A percentile compares a stretch with the other conserved stretches of the same genome.
Evolutionary conservation across 495 filamentous ascomycete species (phyloP).

Genomic region (Neurospora discreta): DNA sequence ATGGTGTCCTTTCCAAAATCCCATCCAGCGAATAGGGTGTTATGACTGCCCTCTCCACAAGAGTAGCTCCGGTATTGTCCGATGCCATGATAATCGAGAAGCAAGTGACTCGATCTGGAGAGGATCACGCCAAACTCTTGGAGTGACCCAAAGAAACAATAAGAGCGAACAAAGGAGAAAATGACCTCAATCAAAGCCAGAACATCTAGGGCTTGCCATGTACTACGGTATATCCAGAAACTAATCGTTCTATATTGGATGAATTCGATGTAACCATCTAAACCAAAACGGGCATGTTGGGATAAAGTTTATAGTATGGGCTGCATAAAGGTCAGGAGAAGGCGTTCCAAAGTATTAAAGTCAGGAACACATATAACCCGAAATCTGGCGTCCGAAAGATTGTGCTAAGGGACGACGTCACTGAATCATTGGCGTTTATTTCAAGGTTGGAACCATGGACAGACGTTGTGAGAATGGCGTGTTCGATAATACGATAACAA

Average conservation of each 20-base stretch:
- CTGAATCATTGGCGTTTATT: too few species aligned
- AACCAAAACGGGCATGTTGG: not conserved
- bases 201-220: not conserved
- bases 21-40: not conserved
- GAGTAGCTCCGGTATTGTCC: not conserved
- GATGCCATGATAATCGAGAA: too few species aligned
- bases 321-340: not conserved
- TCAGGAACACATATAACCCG: not conserved
- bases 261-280: not conserved
- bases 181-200: not conserved
- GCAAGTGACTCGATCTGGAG: too few species aligned
- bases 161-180: not conserved
- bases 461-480: not conserved
- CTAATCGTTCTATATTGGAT: not conserved
- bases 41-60: not conserved
- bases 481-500: accelerated
- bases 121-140: too few species aligned
- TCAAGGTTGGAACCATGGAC: not conserved
- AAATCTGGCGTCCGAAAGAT: not conserved
- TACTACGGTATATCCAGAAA: not conserved
- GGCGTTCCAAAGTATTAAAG: not conserved
- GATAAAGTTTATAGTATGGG: not conserved
- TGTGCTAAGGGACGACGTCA: not conserved
- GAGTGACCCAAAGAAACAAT: not conserved
- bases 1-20: not conserved